Base-by-base conservation (phyloP, 768 basidiomycete species). In the Lepiota brunneoincarnata region DNA sequence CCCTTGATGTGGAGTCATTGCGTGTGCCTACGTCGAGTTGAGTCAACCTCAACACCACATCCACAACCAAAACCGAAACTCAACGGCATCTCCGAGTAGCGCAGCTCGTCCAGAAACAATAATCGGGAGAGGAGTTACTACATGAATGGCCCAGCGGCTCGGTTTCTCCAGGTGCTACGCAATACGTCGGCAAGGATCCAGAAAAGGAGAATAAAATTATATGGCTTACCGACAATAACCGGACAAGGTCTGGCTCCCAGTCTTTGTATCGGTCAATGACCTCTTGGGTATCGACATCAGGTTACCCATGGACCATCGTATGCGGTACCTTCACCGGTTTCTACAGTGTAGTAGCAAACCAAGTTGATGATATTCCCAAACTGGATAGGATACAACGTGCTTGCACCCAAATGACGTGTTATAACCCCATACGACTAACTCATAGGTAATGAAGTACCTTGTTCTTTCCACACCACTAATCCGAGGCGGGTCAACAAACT, bases 311-410 rank as follows among this genome's bases (percentile, higher is more conserved):
- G 58, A 4, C 58, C 58, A 24, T 52, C 51, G 31, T 51, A 59
- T 6, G 37, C 35, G 4, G 58, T 56, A 51, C 55, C 21, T 57
- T 52, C 17, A 54, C 46, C 10, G 51, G 58, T 31, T 48, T 55
- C 28, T 52, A 41, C 26, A 28, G 26, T 28, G 26, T 12, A 69
- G 47, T 77, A 74, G 4, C 70, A 75, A 12, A 69, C 78, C 24
- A 81, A 60, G 56, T 79, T 83, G 49, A 83, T 65, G 18, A 71
- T 62, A 37, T 65, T 66, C 18, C 77, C 78, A 42, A 82, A 73
- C 0, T n/a, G 78, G 72, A 63, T 81, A 81, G 1, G 66, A 67
- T 6, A 81, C 64, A 18, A 79, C 50, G 60, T 75, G 72, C 81
- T 82, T 37, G 7, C 5, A 24, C 7, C 21, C 14, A 15, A 35